Evolutionary conservation across 2,329 filamentous ascomycete species (phyloP).

Genomic region (Orbilia ellipsospora): DNA sequence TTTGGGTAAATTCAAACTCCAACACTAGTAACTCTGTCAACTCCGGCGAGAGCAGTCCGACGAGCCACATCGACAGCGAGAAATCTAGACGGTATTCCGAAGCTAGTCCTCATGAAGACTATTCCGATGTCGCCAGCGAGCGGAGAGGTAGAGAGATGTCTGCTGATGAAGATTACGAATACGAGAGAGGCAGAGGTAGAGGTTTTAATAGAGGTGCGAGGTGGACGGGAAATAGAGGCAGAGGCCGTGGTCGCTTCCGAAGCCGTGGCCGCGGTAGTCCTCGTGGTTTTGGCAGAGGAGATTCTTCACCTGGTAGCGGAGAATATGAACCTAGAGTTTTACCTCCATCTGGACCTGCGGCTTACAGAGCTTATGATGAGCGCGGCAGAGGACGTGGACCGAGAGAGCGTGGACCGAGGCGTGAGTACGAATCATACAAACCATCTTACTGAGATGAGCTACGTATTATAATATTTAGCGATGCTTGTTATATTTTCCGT

Average conservation of each 20-base stretch:
- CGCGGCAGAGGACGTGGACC: slow-evolving; percentile 1
- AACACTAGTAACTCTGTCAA: background rate
- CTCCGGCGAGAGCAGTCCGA: background rate
- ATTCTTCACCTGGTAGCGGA: background rate
- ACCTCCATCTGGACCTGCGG: slow-evolving; percentile 3
- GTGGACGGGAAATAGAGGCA: slow-evolving; percentile 11
- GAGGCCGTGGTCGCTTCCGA: background rate
- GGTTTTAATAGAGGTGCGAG: background rate
- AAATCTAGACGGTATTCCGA: background rate
- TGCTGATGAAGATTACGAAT: slow-evolving; percentile 6
- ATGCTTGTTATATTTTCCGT: background rate
- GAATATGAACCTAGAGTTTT: background rate
- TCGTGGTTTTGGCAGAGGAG: background rate
- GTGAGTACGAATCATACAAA: slow-evolving; percentile 23
- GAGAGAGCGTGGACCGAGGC: slow-evolving; percentile 6
- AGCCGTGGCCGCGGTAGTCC: slow-evolving; percentile 1
- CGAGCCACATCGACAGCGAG: background rate
- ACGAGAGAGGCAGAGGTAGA: background rate
- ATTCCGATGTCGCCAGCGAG: slow-evolving; percentile 7
- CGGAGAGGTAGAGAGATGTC: background rate
- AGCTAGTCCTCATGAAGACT: background rate
- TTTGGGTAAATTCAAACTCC: slow-evolving; percentile 27
- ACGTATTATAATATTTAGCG: background rate
- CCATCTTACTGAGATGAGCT: slow-evolving; percentile 1
- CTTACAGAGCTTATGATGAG: background rate